phyloP scores from a whole-genome alignment of 225 moss, liverwort and hornwort genomes.

The Physcomitrellopsis africana region DNA sequence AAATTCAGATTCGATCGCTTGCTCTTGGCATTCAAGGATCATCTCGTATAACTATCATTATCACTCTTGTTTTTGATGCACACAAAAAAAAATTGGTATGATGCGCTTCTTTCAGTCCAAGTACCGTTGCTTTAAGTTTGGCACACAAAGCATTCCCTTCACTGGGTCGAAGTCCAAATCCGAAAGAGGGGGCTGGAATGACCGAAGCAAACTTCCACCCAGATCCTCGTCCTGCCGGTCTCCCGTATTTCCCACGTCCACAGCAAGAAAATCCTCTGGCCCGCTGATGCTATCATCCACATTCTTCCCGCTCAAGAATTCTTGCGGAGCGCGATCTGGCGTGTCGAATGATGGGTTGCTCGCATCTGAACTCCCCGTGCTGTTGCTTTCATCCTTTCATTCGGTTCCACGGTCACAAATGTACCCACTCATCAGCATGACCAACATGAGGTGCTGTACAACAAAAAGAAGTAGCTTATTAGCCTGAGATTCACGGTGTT shows the following conservation, averaged over 20 bases:
- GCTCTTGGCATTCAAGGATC: no score
- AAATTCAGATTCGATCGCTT: no score
- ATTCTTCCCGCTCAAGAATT: neutral
- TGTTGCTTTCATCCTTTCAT: constrained; percentile 23
- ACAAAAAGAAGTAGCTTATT: neutral
- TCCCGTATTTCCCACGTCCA: neutral
- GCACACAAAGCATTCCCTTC: neutral
- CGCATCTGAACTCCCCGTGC: neutral
- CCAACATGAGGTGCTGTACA: neutral
- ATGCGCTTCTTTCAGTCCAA: neutral
- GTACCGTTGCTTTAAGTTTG: constrained; percentile 21
- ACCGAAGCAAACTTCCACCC: neutral
- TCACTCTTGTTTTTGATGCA: no score
- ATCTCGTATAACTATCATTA: no score
- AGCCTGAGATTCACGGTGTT: neutral
- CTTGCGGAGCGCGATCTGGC: neutral
- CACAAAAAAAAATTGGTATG: no score
- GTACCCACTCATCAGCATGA: neutral
- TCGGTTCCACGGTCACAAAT: constrained; percentile 1
- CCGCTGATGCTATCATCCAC: neutral
- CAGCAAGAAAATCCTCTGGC: neutral
- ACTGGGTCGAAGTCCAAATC: neutral
- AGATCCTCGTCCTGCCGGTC: neutral
- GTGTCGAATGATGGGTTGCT: constrained; percentile 11
- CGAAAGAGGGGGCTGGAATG: neutral